phyloP scores from a whole-genome alignment of 2,329 filamentous ascomycete genomes.

The Parafenestella ontariensis region DNA sequence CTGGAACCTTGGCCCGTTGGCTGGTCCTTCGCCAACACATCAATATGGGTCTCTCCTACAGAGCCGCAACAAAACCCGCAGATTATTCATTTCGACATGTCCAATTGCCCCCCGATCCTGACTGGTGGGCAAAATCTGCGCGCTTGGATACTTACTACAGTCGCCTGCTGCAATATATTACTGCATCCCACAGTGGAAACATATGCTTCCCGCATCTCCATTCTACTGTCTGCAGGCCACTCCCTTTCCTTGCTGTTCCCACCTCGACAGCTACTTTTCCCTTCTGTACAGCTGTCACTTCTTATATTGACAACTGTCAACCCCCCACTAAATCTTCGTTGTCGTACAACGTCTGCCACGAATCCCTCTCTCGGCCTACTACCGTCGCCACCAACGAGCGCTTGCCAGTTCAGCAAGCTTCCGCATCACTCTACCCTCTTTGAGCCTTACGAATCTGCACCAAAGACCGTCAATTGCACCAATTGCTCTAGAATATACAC shows the following conservation, averaged over 20 bases:
- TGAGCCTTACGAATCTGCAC: conserved; percentile 34
- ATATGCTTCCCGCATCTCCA: conserved; percentile 45
- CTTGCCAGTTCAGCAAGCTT: conserved; percentile 43
- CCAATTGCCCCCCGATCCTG: conserved; percentile 59
- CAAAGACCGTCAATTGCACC: conserved; percentile 30
- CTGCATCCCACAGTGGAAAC: conserved; percentile 48
- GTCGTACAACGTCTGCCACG: conserved; percentile 50
- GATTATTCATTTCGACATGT: conserved; percentile 46
- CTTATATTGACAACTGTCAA: conserved; percentile 46
- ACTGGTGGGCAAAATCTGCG: conserved; percentile 55
- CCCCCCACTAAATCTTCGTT: conserved; percentile 32
- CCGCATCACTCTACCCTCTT: conserved; percentile 29
- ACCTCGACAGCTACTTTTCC: conserved; percentile 36
- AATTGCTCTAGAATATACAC: conserved; percentile 30
- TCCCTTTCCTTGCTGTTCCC: conserved; percentile 46
- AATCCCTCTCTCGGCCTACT: conserved; percentile 35
- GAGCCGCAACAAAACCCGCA: conserved; percentile 53
- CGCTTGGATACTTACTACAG: conserved; percentile 50
- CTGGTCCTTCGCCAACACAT: conserved; percentile 82
- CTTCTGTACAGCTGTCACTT: conserved; percentile 47
- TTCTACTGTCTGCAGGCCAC: conserved; percentile 47
- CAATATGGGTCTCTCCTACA: conserved; percentile 61
- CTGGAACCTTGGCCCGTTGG: conserved; percentile 44
- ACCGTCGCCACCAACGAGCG: conserved; percentile 42
- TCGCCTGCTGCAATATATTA: conserved; percentile 52